Conservation (phyloP, 306 rosid species). For the Casuarina equisetifolia region DNA sequence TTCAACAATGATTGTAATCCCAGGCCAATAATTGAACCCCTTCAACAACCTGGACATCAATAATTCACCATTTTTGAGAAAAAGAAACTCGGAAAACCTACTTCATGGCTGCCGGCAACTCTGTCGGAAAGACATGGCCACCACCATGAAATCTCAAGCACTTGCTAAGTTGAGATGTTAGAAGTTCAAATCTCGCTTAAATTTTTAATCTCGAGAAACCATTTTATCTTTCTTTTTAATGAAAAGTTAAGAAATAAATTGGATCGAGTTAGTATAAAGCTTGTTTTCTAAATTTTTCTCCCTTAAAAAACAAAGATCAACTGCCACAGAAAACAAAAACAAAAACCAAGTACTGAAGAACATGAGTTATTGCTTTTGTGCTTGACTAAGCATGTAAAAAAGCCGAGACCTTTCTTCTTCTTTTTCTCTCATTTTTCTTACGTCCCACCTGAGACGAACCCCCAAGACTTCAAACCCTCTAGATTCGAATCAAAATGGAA, state of each 20-base stretch:
- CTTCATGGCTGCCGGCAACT: background rate
- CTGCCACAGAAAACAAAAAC: background rate
- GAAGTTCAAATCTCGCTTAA: background rate
- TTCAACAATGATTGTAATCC: slow-evolving; percentile 56
- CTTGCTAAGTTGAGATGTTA: background rate
- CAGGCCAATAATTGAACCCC: slow-evolving; percentile 66
- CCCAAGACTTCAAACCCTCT: background rate
- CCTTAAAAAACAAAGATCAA: background rate
- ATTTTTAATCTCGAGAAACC: background rate
- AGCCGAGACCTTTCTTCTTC: background rate
- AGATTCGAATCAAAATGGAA: background rate
- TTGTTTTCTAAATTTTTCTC: too few species aligned
- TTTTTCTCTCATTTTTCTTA: background rate
- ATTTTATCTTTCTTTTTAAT: background rate
- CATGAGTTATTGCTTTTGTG: background rate
- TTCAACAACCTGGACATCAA: slow-evolving; percentile 42
- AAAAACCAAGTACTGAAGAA: background rate
- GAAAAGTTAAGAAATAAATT: background rate
- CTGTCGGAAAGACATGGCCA: background rate
- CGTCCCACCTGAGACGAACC: background rate
- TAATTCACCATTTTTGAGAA: slow-evolving; percentile 37
- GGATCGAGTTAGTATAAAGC: background rate
- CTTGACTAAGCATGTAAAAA: background rate
- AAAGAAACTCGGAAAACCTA: background rate
- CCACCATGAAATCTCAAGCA: background rate